These are phyloP conservation scores for Oxyria digyna DNA, from an alignment of 148 eudicot species.

Conservation along the genomic window DNA sequence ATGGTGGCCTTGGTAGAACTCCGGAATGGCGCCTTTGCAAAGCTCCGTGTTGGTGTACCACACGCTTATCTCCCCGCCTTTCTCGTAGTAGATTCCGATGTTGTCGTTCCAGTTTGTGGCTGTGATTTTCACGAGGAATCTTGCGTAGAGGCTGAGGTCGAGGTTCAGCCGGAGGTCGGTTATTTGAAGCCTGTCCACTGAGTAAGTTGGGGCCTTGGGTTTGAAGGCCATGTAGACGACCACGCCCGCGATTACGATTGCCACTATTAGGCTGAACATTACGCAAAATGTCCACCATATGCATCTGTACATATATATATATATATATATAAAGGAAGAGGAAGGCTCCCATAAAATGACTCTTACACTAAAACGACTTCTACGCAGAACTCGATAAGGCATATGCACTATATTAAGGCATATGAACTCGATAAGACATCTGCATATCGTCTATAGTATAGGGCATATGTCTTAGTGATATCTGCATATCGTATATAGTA, in stretches of 20 bases:
- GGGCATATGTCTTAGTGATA: too few species aligned
- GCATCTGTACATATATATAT: conserved; percentile 31
- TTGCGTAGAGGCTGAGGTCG: conserved; percentile 70
- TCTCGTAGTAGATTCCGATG: conserved; percentile 70
- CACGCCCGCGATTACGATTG: conserved; percentile 27
- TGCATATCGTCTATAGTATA: too few species aligned
- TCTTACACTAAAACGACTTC: too few species aligned
- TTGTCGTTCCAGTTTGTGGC: conserved; percentile 70
- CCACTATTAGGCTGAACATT: conserved; percentile 26
- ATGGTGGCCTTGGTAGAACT: conserved; percentile 66
- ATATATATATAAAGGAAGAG: background rate
- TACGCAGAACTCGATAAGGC: too few species aligned
- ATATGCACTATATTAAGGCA: too few species aligned
- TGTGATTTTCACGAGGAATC: conserved; percentile 57
- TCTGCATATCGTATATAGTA: too few species aligned
- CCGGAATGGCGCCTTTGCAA: conserved; percentile 55
- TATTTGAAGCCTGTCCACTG: conserved; percentile 47
- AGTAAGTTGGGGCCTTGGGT: conserved; percentile 77
- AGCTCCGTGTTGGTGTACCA: conserved; percentile 63
- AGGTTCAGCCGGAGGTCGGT: conserved; percentile 54
- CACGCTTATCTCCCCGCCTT: conserved; percentile 61
- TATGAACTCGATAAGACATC: too few species aligned
- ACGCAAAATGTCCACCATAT: conserved; percentile 52
- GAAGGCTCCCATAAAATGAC: too few species aligned
- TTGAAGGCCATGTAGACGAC: conserved; percentile 49